These are phyloP conservation scores for Colletotrichum noveboracense DNA, from an alignment of 2,329 filamentous ascomycete species.

Conservation along the genomic window DNA sequence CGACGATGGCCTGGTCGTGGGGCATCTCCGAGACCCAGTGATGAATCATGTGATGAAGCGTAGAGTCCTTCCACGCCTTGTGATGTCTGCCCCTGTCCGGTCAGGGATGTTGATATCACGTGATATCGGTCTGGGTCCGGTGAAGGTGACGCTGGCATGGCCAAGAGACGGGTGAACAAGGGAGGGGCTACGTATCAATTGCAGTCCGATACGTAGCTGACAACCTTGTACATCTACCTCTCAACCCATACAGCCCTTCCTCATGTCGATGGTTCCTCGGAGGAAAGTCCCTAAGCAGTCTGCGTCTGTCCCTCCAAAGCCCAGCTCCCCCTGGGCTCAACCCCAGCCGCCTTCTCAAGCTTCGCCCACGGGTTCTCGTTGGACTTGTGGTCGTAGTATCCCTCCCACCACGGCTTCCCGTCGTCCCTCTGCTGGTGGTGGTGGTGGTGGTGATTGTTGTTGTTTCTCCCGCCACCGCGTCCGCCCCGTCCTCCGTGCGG, in stretches of 20 bases:
- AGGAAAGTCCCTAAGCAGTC: not conserved
- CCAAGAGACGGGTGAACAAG: not conserved
- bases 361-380: slow-evolving; percentile 76
- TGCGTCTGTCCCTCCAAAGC: slow-evolving; percentile 24
- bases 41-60: slow-evolving; percentile 19
- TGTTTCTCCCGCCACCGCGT: not conserved
- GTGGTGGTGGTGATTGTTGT: not conserved
- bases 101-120: slow-evolving; percentile 7
- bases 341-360: slow-evolving; percentile 53
- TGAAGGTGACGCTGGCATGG: not conserved
- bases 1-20: not conserved
- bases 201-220: not conserved
- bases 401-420: slow-evolving; percentile 61
- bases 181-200: not conserved
- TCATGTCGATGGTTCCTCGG: not conserved
- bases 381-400: slow-evolving; percentile 72
- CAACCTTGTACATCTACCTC: not conserved
- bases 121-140: not conserved
- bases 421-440: not conserved
- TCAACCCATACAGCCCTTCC: not conserved
- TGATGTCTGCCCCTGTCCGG: not conserved
- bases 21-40: not conserved
- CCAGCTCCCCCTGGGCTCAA: slow-evolving; percentile 53
- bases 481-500: not conserved
- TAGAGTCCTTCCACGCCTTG: not conserved